Conservation (phyloP, 208 protist species). For the Trypanosoma boissoni region DNA sequence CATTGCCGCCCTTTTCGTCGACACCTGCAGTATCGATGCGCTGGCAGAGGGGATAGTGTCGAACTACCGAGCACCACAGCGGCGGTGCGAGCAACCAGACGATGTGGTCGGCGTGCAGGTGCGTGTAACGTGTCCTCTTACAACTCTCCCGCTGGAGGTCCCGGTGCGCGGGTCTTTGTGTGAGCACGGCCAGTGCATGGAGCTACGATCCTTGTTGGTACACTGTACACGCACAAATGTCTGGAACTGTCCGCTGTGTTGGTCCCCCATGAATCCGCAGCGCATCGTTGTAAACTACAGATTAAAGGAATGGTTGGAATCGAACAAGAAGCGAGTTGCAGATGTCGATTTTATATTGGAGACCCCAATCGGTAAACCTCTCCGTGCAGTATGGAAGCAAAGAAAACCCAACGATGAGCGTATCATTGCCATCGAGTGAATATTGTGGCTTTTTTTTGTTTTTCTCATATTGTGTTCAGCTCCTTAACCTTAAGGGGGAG, state of each 20-base stretch:
- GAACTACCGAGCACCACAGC: slow-evolving; percentile 32
- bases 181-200: slow-evolving; percentile 84
- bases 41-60: slow-evolving; percentile 39
- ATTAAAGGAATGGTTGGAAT: slow-evolving; percentile 65
- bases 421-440: slow-evolving; percentile 26
- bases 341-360: slow-evolving; percentile 71
- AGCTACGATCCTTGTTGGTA: slow-evolving; percentile 53
- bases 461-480: no score
- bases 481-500: no score
- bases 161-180: slow-evolving; percentile 61
- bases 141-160: slow-evolving; percentile 44
- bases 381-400: slow-evolving; percentile 22
- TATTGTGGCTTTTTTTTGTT: slow-evolving; percentile 1
- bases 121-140: slow-evolving; percentile 63
- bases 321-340: slow-evolving; percentile 23
- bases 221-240: slow-evolving; percentile 65
- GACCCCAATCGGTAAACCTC: slow-evolving; percentile 26
- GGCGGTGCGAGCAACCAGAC: neutral
- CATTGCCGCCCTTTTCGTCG: slow-evolving; percentile 67
- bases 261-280: slow-evolving; percentile 44
- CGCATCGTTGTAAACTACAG: slow-evolving; percentile 72
- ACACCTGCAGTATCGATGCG: slow-evolving; percentile 32
- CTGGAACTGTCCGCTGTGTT: slow-evolving; percentile 87
- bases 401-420: slow-evolving; percentile 17
- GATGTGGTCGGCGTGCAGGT: slow-evolving; percentile 51